phyloP scores from a whole-genome alignment of 2,329 filamentous ascomycete species.

The Neoascochyta sp. region DNA sequence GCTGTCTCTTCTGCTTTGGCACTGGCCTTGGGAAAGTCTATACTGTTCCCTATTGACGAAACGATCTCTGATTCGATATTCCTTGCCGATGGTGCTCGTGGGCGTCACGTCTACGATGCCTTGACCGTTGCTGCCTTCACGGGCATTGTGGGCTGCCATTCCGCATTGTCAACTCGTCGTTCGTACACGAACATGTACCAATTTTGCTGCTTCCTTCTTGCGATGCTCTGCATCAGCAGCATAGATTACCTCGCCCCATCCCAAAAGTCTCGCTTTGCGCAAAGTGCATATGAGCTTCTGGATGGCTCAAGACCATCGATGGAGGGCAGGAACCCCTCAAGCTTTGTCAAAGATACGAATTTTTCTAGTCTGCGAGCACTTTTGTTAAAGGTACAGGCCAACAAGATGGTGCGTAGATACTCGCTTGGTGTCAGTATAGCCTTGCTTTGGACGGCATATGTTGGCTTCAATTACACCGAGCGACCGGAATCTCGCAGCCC shows the following conservation, averaged over 20 bases:
- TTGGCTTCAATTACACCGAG: slow-evolving; percentile 14
- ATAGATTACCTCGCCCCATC: slow-evolving; percentile 2
- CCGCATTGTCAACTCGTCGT: slow-evolving; percentile 14
- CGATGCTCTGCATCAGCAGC: slow-evolving; percentile 7
- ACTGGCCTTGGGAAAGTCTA: slow-evolving; percentile 14
- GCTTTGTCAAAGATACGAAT: too few species aligned
- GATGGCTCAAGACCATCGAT: not conserved
- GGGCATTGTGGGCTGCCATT: slow-evolving; percentile 13
- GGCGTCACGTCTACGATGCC: slow-evolving; percentile 4
- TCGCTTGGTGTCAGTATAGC: slow-evolving; percentile 8
- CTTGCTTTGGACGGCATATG: slow-evolving; percentile 15
- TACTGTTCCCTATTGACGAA: slow-evolving; percentile 12
- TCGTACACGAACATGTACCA: slow-evolving; percentile 19
- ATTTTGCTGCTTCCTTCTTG: slow-evolving; percentile 13
- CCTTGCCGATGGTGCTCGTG: not conserved
- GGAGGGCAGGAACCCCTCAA: too few species aligned
- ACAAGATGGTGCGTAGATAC: slow-evolving; percentile 2
- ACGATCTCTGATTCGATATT: not conserved
- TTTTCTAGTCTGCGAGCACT: too few species aligned
- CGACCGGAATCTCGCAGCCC: slow-evolving; percentile 2
- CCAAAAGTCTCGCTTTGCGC: not conserved
- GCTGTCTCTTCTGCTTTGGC: slow-evolving; percentile 12
- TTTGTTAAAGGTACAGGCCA: too few species aligned
- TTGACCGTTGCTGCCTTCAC: slow-evolving; percentile 10
- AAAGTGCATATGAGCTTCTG: slow-evolving; percentile 6